Percentiles rank a stretch among this genome's conserved stretches.
These are phyloP conservation scores for Cucurbita moschata DNA, from an alignment of 306 rosid species.

Conservation along the genomic window DNA sequence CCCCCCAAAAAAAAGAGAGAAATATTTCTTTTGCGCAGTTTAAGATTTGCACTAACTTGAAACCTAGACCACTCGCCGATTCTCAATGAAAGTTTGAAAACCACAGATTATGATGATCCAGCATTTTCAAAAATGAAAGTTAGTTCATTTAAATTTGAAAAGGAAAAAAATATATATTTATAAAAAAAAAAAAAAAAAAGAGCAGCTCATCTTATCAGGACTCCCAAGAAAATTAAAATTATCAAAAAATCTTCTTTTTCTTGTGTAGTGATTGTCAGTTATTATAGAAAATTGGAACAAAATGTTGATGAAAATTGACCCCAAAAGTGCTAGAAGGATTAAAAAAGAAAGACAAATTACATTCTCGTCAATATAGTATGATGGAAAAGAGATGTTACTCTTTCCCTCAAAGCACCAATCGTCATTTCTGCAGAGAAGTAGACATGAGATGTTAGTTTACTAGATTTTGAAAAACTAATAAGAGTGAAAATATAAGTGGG, in stretches of 20 bases:
- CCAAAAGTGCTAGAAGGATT: neutral
- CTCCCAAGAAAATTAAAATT: neutral
- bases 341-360: conserved; percentile 34
- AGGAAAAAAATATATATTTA: neutral
- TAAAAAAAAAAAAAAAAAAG: neutral
- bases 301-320: neutral
- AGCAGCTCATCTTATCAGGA: neutral
- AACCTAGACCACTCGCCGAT: neutral
- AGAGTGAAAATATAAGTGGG: neutral
- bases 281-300: neutral
- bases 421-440: conserved; percentile 63
- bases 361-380: conserved; percentile 96
- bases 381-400: conserved; percentile 76
- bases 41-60: neutral
- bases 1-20: neutral
- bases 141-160: neutral
- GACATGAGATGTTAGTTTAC: conserved; percentile 15
- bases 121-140: neutral
- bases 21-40: neutral
- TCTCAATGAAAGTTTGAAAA: neutral
- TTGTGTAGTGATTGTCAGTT: neutral
- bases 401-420: conserved; percentile 84
- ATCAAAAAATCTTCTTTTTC: neutral
- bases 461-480: conserved; percentile 3
- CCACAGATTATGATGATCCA: neutral